phyloP scores from a whole-genome alignment of 352 stramenopile genomes.

The Phytopythium ostracodes region DNA sequence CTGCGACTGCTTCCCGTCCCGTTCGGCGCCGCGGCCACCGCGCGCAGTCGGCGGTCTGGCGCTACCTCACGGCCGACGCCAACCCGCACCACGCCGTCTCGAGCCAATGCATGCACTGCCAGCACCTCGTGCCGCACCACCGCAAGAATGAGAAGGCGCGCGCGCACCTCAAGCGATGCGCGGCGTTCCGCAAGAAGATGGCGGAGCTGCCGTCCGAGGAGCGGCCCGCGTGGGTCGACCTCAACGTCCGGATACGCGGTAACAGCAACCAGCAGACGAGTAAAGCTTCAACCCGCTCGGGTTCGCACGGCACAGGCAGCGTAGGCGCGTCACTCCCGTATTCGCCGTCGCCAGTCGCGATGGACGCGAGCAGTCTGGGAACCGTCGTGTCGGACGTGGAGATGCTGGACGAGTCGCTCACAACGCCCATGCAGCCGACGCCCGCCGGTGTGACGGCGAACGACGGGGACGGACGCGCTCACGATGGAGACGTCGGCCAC shows the following conservation, averaged over 20 bases:
- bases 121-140: conserved; percentile 19
- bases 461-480: background rate
- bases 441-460: background rate
- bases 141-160: conserved; percentile 36
- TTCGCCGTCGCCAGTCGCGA: background rate
- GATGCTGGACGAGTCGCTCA: background rate
- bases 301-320: background rate
- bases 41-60: conserved; percentile 20
- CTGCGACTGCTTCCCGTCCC: background rate
- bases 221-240: conserved; percentile 16
- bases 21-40: conserved; percentile 22
- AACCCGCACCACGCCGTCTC: conserved; percentile 16
- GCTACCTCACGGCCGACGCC: conserved; percentile 16
- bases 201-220: background rate
- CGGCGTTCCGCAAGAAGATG: conserved; percentile 12
- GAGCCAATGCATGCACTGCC: conserved; percentile 23
- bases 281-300: background rate
- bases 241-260: background rate
- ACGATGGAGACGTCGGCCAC: background rate
- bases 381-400: background rate
- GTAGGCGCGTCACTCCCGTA: no score
- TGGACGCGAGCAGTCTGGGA: background rate
- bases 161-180: conserved; percentile 22
- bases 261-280: background rate
- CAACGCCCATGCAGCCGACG: background rate